Evolutionary conservation across 2,329 filamentous ascomycete species (phyloP), one percentile per base, ranked within the genome.

Genomic region (Geosmithia morbida): DNA sequence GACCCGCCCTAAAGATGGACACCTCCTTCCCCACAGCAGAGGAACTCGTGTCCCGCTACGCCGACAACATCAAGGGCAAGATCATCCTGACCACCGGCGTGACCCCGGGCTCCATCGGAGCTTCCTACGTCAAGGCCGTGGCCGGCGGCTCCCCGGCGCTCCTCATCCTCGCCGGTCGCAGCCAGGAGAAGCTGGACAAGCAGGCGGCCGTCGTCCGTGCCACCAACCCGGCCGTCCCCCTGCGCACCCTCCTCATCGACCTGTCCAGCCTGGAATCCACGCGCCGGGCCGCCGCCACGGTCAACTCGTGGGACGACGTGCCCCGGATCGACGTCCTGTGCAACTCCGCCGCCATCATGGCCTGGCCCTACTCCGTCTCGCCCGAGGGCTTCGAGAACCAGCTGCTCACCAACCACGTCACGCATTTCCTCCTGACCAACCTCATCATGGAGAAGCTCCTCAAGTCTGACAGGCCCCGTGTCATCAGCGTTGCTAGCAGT

Each of bases 321-420:
- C 56, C 53, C 50, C 53, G 54, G 7, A 52, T 58, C 13, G 54
- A 48, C 54, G 52, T 48, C 13, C 52, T 66, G 7, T 52, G 71
- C 50, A 68, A 69, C 54, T 69, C 64, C 46, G 67, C 68, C 1
- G 63, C 60, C 14, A 55, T 66, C 43, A 64, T 64, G 61, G 61
- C 54, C 4, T 43, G 56, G 3, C 48, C 50, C 16, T 51, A 51
- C 13, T 52, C 46, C 37, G 48, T 51, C 11, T 57, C 57, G 1
- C 50, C 53, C 8, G 62, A 67, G 33, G 63, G 64, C 0, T 48
- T 62, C 37, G 65, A 63, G 51, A 53, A 30, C 29, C 58, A 59
- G 16, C 57, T 64, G 29, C 57, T 51, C 7, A 57, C 55, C 2
- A 63, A 64, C 46, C 61, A 64, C 41, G 47, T 65, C 11, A 59